phyloP scores from a whole-genome alignment of 768 basidiomycete genomes.

The Podaxis rugospora region DNA sequence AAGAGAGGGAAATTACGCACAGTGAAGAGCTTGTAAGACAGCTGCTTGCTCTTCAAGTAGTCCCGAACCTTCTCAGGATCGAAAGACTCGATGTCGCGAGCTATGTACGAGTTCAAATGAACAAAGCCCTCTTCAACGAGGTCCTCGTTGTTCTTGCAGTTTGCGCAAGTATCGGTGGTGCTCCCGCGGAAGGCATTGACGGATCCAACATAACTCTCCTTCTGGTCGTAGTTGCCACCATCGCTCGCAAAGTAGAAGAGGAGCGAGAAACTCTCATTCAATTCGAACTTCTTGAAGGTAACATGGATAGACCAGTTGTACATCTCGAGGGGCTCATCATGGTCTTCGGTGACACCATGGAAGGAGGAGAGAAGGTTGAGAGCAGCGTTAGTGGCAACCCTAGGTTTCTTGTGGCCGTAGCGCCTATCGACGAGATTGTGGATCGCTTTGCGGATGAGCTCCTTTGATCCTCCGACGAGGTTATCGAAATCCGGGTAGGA shows the following conservation, averaged over 20 bases:
- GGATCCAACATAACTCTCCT: conserved; percentile 22
- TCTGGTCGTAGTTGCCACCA: conserved; percentile 25
- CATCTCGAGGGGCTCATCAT: conserved; percentile 1
- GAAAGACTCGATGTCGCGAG: conserved; percentile 17
- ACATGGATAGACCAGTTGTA: conserved; percentile 42
- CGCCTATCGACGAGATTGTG: conserved; percentile 23
- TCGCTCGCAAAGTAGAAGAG: conserved; percentile 42
- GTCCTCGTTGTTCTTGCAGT: conserved; percentile 28
- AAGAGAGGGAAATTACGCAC: background rate
- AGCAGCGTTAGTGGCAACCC: background rate
- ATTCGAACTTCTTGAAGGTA: conserved; percentile 37
- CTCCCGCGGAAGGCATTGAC: conserved; percentile 21
- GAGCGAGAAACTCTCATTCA: conserved; percentile 38
- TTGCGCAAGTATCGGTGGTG: conserved; percentile 37
- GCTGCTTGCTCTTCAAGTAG: background rate
- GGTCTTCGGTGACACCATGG: conserved; percentile 1
- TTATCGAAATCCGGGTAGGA: conserved; percentile 42
- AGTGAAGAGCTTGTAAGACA: background rate
- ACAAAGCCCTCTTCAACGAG: conserved; percentile 34
- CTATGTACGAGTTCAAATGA: conserved; percentile 29
- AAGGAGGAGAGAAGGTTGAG: conserved; percentile 1
- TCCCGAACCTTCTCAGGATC: conserved; percentile 15
- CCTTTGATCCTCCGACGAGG: conserved; percentile 19
- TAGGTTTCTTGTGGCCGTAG: conserved; percentile 17
- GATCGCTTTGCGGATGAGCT: conserved; percentile 22